Conservation (phyloP, 2,329 filamentous ascomycete species). For the Cladosporium cucumerinum region DNA sequence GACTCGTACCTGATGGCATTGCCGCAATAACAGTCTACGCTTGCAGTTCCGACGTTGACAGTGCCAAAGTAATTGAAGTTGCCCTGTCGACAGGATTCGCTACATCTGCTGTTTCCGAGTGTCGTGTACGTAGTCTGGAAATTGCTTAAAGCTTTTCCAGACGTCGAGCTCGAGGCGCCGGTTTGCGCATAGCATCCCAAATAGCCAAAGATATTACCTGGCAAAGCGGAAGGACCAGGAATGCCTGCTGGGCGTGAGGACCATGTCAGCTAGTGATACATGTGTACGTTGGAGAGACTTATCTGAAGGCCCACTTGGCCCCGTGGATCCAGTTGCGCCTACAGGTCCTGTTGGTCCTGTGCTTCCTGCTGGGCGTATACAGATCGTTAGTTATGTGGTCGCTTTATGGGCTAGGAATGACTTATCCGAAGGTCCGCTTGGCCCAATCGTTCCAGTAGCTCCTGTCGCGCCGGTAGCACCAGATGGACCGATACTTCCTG, state of each 20-base stretch:
- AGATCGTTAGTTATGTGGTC: background rate
- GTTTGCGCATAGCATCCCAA: constrained; percentile 32
- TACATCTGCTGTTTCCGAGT: constrained; percentile 25
- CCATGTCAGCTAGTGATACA: background rate
- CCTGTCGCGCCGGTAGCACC: background rate
- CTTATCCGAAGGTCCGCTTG: background rate
- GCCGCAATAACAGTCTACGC: constrained; percentile 31
- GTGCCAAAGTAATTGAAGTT: constrained; percentile 29
- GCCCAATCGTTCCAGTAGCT: background rate
- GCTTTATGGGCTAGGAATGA: background rate
- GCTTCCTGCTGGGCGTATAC: background rate
- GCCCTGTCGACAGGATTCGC: constrained; percentile 16
- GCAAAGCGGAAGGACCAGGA: constrained; percentile 13
- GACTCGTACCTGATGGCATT: constrained; percentile 28
- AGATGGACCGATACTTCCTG: background rate
- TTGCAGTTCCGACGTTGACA: constrained; percentile 24
- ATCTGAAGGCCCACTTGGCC: background rate
- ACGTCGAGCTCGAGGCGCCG: constrained; percentile 20
- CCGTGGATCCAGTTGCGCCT: background rate
- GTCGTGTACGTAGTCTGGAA: constrained; percentile 25
- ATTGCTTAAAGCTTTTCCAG: constrained; percentile 25
- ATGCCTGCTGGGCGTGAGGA: constrained; percentile 1
- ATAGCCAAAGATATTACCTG: constrained; percentile 24
- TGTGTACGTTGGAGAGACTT: background rate
- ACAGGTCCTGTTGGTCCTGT: background rate